A percentile compares a stretch with the other conserved stretches of the same genome.
phyloP scores from a whole-genome alignment of 768 basidiomycete genomes.

The Agaricus subrufescens region DNA sequence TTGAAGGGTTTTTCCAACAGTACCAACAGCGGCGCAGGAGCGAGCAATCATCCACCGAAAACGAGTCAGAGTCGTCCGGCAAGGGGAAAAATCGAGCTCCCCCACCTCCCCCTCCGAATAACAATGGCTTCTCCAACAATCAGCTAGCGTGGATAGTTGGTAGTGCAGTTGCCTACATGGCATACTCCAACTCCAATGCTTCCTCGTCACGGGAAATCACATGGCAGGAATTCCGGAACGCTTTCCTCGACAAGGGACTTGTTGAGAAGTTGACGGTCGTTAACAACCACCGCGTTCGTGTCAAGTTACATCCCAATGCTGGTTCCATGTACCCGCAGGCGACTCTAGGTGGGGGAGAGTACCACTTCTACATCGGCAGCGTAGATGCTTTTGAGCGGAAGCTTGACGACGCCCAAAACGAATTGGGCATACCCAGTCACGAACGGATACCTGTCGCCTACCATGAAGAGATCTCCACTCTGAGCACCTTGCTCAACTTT shows the following conservation, averaged over 20 bases:
- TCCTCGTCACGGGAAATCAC: slow-evolving; percentile 85
- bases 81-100: slow-evolving; percentile 31
- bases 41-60: slow-evolving; percentile 23
- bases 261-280: slow-evolving; percentile 92
- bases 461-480: slow-evolving; percentile 87
- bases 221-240: slow-evolving; percentile 98
- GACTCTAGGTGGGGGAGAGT: slow-evolving; percentile 52
- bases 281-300: slow-evolving; percentile 85
- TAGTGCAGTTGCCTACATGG: slow-evolving; percentile 57
- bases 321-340: slow-evolving; percentile 69
- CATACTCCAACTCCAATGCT: slow-evolving; percentile 54
- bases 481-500: slow-evolving; percentile 80
- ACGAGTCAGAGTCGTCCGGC: slow-evolving; percentile 29
- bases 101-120: slow-evolving; percentile 40
- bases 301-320: slow-evolving; percentile 90
- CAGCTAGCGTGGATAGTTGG: slow-evolving; percentile 46
- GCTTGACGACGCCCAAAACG: slow-evolving; percentile 88
- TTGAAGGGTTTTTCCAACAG: slow-evolving; percentile 79
- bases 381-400: slow-evolving; percentile 95
- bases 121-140: slow-evolving; percentile 55
- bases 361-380: slow-evolving; percentile 96
- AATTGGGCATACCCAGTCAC: slow-evolving; percentile 85
- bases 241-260: slow-evolving; percentile 93
- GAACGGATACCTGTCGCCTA: slow-evolving; percentile 98
- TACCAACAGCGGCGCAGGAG: slow-evolving; percentile 45